phyloP scores from a whole-genome alignment of 2,329 filamentous ascomycete genomes.

The Phaeosphaeria sp. region DNA sequence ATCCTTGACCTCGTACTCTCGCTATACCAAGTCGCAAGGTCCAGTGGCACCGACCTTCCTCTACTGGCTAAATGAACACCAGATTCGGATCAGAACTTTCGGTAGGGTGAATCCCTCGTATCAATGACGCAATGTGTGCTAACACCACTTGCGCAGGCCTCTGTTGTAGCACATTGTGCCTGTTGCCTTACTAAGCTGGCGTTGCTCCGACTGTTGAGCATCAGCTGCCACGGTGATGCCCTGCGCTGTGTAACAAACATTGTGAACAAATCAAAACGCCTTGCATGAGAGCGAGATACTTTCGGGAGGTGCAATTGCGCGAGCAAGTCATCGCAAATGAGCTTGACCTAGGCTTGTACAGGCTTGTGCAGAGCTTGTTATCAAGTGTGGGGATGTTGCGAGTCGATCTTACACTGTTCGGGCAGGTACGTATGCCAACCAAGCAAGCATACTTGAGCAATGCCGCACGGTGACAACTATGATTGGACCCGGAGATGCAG shows the following conservation, averaged over 20 bases:
- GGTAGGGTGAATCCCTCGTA: conserved; percentile 7
- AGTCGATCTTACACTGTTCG: conserved; percentile 14
- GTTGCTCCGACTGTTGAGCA: neutral
- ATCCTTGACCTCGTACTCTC: neutral
- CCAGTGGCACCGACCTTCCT: conserved; percentile 15
- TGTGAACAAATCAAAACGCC: too few species aligned
- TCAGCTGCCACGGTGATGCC: neutral
- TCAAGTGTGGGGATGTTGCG: conserved; percentile 4
- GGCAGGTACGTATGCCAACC: conserved; percentile 20
- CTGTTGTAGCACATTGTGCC: neutral
- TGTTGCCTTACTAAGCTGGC: neutral
- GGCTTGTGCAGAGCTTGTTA: conserved; percentile 25
- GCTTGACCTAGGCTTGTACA: conserved; percentile 4
- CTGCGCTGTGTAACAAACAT: neutral
- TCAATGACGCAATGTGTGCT: conserved; percentile 8
- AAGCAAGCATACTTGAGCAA: neutral
- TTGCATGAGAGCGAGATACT: too few species aligned
- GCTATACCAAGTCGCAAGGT: conserved; percentile 7
- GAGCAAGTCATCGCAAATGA: neutral
- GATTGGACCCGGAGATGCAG: neutral
- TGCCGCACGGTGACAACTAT: neutral
- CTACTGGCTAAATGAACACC: conserved; percentile 14
- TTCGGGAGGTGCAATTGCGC: neutral
- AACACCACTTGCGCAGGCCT: neutral
- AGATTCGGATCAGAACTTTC: neutral